These are phyloP conservation scores for Themeda triandra DNA, from an alignment of 176 grass and related monocot species.

Conservation along the genomic window DNA sequence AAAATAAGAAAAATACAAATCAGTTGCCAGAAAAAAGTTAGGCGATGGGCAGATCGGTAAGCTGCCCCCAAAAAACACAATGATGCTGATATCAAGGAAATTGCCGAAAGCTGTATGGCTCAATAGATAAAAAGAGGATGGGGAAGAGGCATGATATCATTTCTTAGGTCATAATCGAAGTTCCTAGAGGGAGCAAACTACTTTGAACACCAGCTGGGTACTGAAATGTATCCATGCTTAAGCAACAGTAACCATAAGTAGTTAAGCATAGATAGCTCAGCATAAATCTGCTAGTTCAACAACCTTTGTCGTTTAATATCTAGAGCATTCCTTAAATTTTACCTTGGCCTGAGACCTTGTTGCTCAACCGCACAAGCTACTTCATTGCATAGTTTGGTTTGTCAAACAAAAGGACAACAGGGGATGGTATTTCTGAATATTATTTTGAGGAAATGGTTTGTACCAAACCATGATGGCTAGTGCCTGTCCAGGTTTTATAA, in stretches of 20 bases:
- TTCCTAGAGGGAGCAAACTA: slow-evolving; percentile 13
- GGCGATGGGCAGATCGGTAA: slow-evolving; percentile 23
- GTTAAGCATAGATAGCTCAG: background rate
- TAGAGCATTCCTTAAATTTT: background rate
- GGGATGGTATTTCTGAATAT: background rate
- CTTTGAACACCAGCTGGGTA: background rate
- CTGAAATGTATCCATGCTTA: slow-evolving; percentile 8
- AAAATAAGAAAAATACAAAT: slow-evolving; percentile 16
- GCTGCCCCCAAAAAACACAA: slow-evolving; percentile 10
- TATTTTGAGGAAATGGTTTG: background rate
- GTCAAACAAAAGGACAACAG: background rate
- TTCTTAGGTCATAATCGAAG: slow-evolving; percentile 9
- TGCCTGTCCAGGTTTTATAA: background rate
- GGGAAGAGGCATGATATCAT: background rate
- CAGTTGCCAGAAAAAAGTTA: slow-evolving; percentile 31
- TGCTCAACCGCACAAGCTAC: slow-evolving; percentile 24
- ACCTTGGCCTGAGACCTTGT: background rate
- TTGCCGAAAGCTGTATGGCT: slow-evolving; percentile 10
- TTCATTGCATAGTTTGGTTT: background rate
- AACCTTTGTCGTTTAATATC: background rate
- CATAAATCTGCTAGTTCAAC: background rate
- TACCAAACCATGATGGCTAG: slow-evolving; percentile 14
- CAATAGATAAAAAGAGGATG: background rate
- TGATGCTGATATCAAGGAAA: background rate
- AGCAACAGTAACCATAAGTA: background rate